These are phyloP conservation scores for Hemileia vastatrix DNA, from an alignment of 1,284 basidiomycete species.

Conservation along the genomic window DNA sequence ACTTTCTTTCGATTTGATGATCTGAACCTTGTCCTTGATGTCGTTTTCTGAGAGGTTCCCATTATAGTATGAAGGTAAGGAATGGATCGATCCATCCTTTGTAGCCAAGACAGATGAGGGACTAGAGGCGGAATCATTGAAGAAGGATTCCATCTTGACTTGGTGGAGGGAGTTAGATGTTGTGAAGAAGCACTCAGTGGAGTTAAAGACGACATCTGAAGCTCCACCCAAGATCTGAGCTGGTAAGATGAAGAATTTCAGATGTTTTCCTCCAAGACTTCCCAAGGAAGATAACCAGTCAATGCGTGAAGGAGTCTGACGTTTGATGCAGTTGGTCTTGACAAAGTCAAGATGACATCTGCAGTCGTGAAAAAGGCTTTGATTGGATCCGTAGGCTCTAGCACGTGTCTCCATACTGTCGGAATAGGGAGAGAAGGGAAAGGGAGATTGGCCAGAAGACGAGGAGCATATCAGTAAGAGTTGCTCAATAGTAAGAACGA, in stretches of 20 bases:
- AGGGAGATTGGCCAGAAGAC: not conserved
- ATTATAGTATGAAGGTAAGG: not conserved
- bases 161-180: too few relatives aligned
- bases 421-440: not conserved
- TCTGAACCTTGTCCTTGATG: not conserved
- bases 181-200: too few relatives aligned
- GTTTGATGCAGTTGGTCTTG: conserved; percentile 32
- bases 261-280: conserved; percentile 15
- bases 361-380: conserved; percentile 29
- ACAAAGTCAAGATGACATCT: conserved; percentile 29
- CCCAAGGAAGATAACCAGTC: conserved; percentile 36
- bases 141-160: too few relatives aligned
- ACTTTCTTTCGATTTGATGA: not conserved
- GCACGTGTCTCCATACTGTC: conserved; percentile 37
- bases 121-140: too few relatives aligned
- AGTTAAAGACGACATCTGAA: too few relatives aligned
- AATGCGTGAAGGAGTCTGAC: conserved; percentile 34
- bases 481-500: too few relatives aligned
- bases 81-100: not conserved
- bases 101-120: too few relatives aligned
- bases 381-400: conserved; percentile 27
- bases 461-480: too few relatives aligned
- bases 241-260: not conserved
- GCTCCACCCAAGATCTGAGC: too few relatives aligned
- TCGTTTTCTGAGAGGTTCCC: not conserved